Evolutionary conservation across 176 grass and related monocot species (phyloP).

Genomic region (Panicum miliaceum): DNA sequence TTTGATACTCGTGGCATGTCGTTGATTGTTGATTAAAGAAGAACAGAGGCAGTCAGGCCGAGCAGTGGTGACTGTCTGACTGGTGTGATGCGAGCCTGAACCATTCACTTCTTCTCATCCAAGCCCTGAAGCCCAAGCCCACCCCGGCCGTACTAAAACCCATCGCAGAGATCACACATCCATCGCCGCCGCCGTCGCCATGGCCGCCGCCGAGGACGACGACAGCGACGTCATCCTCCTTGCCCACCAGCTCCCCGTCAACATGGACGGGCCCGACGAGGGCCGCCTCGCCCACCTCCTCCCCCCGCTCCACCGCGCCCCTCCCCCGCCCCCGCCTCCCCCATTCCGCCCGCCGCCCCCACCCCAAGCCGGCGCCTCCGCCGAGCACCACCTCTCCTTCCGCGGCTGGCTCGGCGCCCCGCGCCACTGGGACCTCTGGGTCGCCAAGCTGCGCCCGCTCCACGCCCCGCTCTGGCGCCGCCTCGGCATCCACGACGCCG

Average conservation of each 20-base stretch:
- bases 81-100: too few relatives aligned
- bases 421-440: conserved; percentile 79
- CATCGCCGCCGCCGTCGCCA: not conserved
- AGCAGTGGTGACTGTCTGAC: too few relatives aligned
- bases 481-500: conserved; percentile 71
- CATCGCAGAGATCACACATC: not conserved
- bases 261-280: conserved; percentile 28
- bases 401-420: conserved; percentile 71
- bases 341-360: conserved; percentile 38
- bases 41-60: too few relatives aligned
- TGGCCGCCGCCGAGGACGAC: conserved; percentile 34
- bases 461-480: conserved; percentile 61
- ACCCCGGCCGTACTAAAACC: not conserved
- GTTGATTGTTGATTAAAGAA: too few relatives aligned
- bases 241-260: conserved; percentile 37
- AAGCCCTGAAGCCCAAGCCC: not conserved
- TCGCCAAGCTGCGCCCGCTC: conserved; percentile 69
- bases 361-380: conserved; percentile 37
- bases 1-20: too few relatives aligned
- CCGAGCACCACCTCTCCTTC: conserved; percentile 69
- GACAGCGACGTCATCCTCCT: conserved; percentile 39
- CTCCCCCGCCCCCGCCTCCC: not conserved
- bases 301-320: conserved; percentile 26
- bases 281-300: conserved; percentile 52
- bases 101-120: too few relatives aligned